Conservation (phyloP, 1,284 basidiomycete species). For the Trametes versicolor region DNA sequence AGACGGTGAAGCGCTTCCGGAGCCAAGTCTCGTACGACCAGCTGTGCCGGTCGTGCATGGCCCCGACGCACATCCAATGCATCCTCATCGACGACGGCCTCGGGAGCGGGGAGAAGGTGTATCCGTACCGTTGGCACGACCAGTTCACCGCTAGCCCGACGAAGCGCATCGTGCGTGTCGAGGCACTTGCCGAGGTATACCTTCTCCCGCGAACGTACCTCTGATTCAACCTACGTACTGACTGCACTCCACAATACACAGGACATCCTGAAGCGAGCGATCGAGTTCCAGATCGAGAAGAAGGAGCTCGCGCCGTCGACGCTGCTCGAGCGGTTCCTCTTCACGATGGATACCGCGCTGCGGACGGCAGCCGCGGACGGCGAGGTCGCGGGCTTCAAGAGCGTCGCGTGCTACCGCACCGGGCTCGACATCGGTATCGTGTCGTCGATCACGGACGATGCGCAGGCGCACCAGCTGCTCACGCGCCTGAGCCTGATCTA, state of each 20-base stretch:
- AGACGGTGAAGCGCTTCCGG: constrained; percentile 60
- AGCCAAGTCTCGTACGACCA: constrained; percentile 57
- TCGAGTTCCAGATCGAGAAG: constrained; percentile 39
- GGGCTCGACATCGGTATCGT: constrained; percentile 62
- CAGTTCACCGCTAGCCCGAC: constrained; percentile 59
- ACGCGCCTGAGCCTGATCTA: constrained; percentile 36
- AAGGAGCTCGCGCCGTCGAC: constrained; percentile 21
- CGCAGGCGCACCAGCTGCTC: constrained; percentile 27
- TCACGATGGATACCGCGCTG: constrained; percentile 47
- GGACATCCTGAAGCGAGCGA: constrained; percentile 48
- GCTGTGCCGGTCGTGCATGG: constrained; percentile 64
- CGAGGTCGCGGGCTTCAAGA: constrained; percentile 77
- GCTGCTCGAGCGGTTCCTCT: constrained; percentile 48
- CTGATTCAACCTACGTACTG: neutral
- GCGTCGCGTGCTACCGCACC: constrained; percentile 77
- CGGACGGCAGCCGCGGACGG: constrained; percentile 49
- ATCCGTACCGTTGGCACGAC: constrained; percentile 69
- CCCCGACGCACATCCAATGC: constrained; percentile 63
- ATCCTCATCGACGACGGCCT: constrained; percentile 79
- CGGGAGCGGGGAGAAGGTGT: constrained; percentile 53
- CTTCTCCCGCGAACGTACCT: too few relatives aligned
- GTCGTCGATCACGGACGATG: constrained; percentile 20
- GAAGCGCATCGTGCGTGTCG: constrained; percentile 72
- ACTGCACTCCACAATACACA: constrained; percentile 25
- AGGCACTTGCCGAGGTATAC: constrained; percentile 71